Evolutionary conservation across 805 yeast genomes (phyloP).

Genomic region (Candida adriatica): DNA sequence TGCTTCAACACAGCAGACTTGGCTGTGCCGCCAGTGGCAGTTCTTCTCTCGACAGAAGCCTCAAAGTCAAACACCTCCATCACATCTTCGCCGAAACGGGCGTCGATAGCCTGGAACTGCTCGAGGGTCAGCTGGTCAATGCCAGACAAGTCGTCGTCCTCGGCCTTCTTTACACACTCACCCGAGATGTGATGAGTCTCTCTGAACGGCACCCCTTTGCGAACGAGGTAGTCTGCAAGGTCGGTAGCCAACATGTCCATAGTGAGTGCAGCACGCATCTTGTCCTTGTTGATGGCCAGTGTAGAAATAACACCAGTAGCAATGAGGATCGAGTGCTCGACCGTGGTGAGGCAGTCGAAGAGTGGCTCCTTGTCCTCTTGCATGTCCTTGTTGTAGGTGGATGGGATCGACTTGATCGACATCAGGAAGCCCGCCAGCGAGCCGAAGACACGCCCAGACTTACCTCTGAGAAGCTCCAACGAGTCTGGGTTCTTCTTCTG

Average conservation of each 20-base stretch:
- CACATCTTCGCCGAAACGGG: constrained; percentile 76
- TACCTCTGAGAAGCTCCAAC: constrained; percentile 90
- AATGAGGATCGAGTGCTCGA: constrained; percentile 87
- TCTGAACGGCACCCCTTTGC: constrained; percentile 98
- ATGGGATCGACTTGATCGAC: constrained; percentile 95
- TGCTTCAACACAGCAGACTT: constrained; percentile 82
- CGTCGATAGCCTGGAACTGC: constrained; percentile 75
- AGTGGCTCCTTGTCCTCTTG: constrained; percentile 99
- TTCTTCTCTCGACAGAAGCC: constrained; percentile 91
- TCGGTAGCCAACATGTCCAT: constrained; percentile 99
- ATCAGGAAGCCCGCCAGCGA: constrained; percentile 91
- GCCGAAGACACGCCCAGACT: constrained; percentile 96
- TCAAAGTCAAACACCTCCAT: constrained; percentile 86
- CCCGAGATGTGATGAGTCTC: constrained; percentile 99
- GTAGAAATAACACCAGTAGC: constrained; percentile 97
- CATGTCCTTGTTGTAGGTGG: constrained; percentile 96
- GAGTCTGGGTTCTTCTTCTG: constrained; percentile 99
- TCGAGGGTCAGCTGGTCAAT: constrained; percentile 76
- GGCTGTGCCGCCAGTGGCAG: constrained; percentile 97
- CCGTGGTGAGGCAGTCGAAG: constrained; percentile 83
- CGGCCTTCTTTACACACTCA: constrained; percentile 91
- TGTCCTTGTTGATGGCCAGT: constrained; percentile 58
- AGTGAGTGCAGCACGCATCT: constrained; percentile 83
- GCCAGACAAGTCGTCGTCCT: constrained; percentile 67
- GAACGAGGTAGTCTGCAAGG: constrained; percentile 92